Base-by-base conservation (phyloP, 495 filamentous ascomycete genomes). In the Hypoxylon perforatum region DNA sequence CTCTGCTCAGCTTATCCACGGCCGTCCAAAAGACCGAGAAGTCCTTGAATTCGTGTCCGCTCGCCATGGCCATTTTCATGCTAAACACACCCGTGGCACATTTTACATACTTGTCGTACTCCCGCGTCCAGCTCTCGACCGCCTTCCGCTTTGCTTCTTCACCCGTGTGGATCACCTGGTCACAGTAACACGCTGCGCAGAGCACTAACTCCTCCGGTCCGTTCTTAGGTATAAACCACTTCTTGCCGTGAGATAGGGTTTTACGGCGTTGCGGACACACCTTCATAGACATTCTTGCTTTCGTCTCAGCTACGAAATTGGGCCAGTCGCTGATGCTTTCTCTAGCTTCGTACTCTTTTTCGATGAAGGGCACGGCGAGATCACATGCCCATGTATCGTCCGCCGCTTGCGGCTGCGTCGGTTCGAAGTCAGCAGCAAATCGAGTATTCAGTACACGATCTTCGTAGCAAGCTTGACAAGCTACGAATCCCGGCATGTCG, bases 391-490 rank as follows among this genome's bases (percentile, higher is more conserved):
- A 78, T 19, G 67, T 61, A 10, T 71, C 71, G 17, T 67, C 63
- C n/a, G 57, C 67, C 1, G 67, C 67, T 21, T 76, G 74, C 10
- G 68, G 45, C 7, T 51, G 58, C 4, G 70, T 42, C 1, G 52
- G 67, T 22, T 62, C 65, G 44, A 78, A 76, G 35, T 65, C 57
- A 22, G 36, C 38, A 1, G 58, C 55, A 57, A 80, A 77, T 0
- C 30, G 46, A n/a, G 71, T 73, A 6, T 65, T 73, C n/a, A 63
- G 38, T 12, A 80, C 30, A 12, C 65, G 51, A 47, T 80, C 78
- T 28, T 78, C 73, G 44, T 77, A 75, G 30, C 78, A 80, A 0
- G 75, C 78, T 51, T 76, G 53, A 21, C 78, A 80, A 36, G 64
- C 56, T 14, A 75, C 61, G 42, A 78, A 78, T 17, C 59, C 61